phyloP scores from a whole-genome alignment of 805 yeast species.

The Kazachstania martiniae region DNA sequence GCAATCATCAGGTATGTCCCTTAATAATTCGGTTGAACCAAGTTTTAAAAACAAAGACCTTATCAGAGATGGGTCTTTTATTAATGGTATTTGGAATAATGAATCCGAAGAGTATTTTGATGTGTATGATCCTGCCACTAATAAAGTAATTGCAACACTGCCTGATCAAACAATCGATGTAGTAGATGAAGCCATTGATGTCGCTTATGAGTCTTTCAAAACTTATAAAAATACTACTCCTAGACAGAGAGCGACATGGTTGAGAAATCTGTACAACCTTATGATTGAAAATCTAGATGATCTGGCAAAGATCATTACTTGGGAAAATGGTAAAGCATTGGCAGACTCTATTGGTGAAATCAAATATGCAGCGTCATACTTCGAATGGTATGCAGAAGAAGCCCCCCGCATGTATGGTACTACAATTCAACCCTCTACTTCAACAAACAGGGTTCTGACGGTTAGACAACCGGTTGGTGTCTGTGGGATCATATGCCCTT shows the following conservation, averaged over 20 bases:
- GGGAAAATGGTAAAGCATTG: conserved; percentile 52
- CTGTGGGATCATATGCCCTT: conserved; percentile 53
- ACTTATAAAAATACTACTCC: conserved; percentile 38
- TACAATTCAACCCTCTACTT: conserved; percentile 44
- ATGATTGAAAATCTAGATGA: conserved; percentile 48
- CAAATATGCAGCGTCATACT: conserved; percentile 57
- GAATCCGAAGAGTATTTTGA: conserved; percentile 38
- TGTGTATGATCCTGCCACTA: conserved; percentile 70
- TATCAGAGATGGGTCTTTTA: conserved; percentile 46
- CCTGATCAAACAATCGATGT: conserved; percentile 50
- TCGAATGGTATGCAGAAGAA: conserved; percentile 79
- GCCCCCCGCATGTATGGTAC: conserved; percentile 47
- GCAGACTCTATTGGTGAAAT: conserved; percentile 46
- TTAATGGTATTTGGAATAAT: conserved; percentile 62
- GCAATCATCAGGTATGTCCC: no score
- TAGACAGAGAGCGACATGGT: conserved; percentile 39
- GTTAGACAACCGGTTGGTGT: conserved; percentile 53
- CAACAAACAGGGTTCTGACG: conserved; percentile 42
- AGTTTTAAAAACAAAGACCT: conserved; percentile 38
- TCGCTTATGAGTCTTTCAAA: conserved; percentile 37
- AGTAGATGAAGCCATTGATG: conserved; percentile 47
- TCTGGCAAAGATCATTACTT: conserved; percentile 42
- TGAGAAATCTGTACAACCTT: conserved; percentile 38
- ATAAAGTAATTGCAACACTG: conserved; percentile 44
- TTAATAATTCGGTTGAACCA: no score